phyloP scores from a whole-genome alignment of 2,329 filamentous ascomycete genomes.

The Coniochaeta ligniaria region DNA sequence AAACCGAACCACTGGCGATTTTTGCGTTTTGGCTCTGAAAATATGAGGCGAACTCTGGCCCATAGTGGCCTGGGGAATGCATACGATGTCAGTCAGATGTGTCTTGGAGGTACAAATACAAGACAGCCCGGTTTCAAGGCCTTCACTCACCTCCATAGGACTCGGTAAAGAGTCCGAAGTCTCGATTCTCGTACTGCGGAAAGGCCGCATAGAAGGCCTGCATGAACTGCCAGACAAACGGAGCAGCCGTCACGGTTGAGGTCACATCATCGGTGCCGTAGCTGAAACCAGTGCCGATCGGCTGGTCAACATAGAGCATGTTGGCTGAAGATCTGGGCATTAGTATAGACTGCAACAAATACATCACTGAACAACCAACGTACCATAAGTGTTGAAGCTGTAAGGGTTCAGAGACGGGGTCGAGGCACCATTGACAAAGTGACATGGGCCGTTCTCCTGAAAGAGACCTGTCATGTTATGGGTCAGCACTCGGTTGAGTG shows the following conservation, averaged over 20 bases:
- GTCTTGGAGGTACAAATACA: not conserved
- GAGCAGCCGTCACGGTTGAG: slow-evolving; percentile 36
- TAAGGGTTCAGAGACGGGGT: slow-evolving; percentile 34
- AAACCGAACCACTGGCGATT: slow-evolving; percentile 33
- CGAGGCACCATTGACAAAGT: slow-evolving; percentile 26
- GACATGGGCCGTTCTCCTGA: slow-evolving; percentile 36
- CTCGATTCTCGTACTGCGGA: slow-evolving; percentile 50
- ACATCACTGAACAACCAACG: not conserved
- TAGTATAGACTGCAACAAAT: not conserved
- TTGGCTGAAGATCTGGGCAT: slow-evolving; percentile 21
- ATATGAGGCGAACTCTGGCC: slow-evolving; percentile 46
- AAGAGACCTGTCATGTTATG: slow-evolving; percentile 17
- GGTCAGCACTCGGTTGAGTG: not conserved
- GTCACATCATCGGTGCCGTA: slow-evolving; percentile 28
- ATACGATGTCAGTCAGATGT: not conserved
- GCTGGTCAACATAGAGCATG: slow-evolving; percentile 32
- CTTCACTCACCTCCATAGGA: slow-evolving; percentile 34
- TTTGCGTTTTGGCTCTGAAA: slow-evolving; percentile 49
- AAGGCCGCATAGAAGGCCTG: slow-evolving; percentile 58
- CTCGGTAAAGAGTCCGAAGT: slow-evolving; percentile 46
- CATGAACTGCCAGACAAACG: slow-evolving; percentile 47
- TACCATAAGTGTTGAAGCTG: slow-evolving; percentile 27
- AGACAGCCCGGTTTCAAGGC: not conserved
- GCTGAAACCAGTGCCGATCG: slow-evolving; percentile 24
- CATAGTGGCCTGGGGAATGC: slow-evolving; percentile 37